phyloP scores from a whole-genome alignment of 2,329 filamentous ascomycete species.

The Neospermospora avenae region DNA sequence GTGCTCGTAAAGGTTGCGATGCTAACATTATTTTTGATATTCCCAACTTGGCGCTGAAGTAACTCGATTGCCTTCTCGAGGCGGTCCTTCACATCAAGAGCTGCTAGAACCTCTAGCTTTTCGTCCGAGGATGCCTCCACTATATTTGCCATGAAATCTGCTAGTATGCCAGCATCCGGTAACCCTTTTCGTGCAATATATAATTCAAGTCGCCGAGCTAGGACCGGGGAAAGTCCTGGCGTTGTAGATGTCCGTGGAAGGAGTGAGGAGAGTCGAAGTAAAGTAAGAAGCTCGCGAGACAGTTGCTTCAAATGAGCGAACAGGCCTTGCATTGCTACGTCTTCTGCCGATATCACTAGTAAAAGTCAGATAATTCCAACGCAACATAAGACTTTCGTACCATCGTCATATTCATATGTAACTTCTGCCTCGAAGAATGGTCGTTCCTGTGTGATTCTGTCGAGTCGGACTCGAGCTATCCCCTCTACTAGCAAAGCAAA shows the following conservation, averaged over 20 bases:
- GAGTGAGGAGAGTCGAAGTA: conserved; percentile 82
- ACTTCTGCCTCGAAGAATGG: conserved; percentile 87
- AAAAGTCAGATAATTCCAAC: conserved; percentile 17
- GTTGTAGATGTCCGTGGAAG: conserved; percentile 65
- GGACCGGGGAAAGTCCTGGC: conserved; percentile 71
- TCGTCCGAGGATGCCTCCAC: conserved; percentile 86
- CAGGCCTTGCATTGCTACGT: conserved; percentile 63
- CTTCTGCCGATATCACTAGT: conserved; percentile 41
- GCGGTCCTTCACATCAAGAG: conserved; percentile 72
- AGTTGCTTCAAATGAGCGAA: conserved; percentile 81
- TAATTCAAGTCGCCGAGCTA: conserved; percentile 80
- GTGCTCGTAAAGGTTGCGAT: conserved; percentile 74
- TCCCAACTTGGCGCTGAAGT: conserved; percentile 75
- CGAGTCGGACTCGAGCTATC: conserved; percentile 70
- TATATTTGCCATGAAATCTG: conserved; percentile 96
- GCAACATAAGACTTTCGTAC: conserved; percentile 40
- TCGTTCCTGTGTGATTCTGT: conserved; percentile 70
- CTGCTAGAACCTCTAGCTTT: conserved; percentile 81
- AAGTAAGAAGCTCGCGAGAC: conserved; percentile 80
- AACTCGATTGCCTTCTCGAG: conserved; percentile 81
- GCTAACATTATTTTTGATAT: conserved; percentile 82
- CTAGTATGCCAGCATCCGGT: conserved; percentile 77
- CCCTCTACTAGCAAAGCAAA: conserved; percentile 87
- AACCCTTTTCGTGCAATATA: conserved; percentile 82
- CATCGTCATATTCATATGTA: conserved; percentile 65